Conservation (phyloP, 106 monocot species). For the Vanilla planifolia region DNA sequence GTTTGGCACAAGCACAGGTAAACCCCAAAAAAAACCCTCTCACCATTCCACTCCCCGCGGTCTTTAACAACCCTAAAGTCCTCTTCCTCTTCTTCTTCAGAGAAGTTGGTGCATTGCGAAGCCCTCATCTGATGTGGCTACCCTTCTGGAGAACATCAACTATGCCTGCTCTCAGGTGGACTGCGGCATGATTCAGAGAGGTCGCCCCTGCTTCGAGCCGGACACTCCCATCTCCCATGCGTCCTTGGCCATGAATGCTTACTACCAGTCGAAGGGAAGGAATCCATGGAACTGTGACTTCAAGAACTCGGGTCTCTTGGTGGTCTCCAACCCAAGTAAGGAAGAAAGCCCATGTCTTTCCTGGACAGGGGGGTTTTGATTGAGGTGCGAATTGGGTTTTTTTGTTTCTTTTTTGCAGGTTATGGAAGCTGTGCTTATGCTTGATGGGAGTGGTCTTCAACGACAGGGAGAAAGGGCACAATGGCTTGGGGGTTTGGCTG, state of each 20-base stretch:
- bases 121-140: slow-evolving; percentile 30
- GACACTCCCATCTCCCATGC: slow-evolving; percentile 39
- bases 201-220: slow-evolving; percentile 31
- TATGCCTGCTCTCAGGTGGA: slow-evolving; percentile 43
- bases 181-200: slow-evolving; percentile 21
- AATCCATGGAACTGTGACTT: slow-evolving; percentile 48
- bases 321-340: slow-evolving; percentile 37
- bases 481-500: too few species aligned
- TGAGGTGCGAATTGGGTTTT: not conserved
- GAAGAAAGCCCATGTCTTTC: too few species aligned
- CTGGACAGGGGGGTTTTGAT: too few species aligned
- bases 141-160: slow-evolving; percentile 25
- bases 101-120: slow-evolving; percentile 52
- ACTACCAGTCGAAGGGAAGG: slow-evolving; percentile 31
- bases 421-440: slow-evolving; percentile 19
- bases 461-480: too few species aligned
- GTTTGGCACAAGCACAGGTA: slow-evolving; percentile 12
- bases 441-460: too few species aligned
- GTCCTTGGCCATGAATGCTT: slow-evolving; percentile 42
- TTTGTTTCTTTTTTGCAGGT: slow-evolving; percentile 11
- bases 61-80: not conserved
- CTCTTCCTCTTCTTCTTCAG: slow-evolving; percentile 5
- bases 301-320: slow-evolving; percentile 27
- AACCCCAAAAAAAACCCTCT: not conserved
- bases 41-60: not conserved